Conservation (phyloP, 2,329 filamentous ascomycete species). For the Neospermospora avenae region DNA sequence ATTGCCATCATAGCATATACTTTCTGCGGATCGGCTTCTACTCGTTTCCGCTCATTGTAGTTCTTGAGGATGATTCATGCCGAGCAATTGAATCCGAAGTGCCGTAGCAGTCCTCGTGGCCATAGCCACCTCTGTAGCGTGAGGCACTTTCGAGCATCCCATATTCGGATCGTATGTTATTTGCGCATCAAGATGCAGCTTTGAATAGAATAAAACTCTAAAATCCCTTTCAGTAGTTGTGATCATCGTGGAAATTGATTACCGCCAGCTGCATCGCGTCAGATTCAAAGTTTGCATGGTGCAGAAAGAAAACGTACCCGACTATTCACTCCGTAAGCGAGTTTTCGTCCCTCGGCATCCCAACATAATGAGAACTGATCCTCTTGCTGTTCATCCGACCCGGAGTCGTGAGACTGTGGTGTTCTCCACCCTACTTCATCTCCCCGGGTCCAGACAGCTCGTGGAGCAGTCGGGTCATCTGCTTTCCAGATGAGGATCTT, state of each 20-base stretch:
- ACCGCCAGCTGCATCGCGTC: conserved; percentile 27
- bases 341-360: conserved; percentile 58
- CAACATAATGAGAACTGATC: conserved; percentile 61
- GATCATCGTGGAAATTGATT: conserved; percentile 25
- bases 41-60: neutral
- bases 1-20: neutral
- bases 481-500: conserved; percentile 64
- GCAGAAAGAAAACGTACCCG: conserved; percentile 45
- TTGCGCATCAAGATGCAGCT: neutral
- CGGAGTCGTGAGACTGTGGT: conserved; percentile 48
- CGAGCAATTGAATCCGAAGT: neutral
- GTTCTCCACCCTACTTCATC: conserved; percentile 57
- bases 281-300: conserved; percentile 1
- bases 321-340: conserved; percentile 62
- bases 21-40: neutral
- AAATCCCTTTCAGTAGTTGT: neutral
- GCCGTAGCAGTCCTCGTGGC: neutral
- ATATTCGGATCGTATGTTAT: neutral
- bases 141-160: no score
- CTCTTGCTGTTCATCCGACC: conserved; percentile 44
- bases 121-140: neutral
- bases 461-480: conserved; percentile 54
- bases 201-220: neutral
- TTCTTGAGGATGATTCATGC: no score
- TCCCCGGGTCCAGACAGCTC: conserved; percentile 56